Conservation (phyloP, 352 stramenopile species). For the Phytophthora aleatoria region DNA sequence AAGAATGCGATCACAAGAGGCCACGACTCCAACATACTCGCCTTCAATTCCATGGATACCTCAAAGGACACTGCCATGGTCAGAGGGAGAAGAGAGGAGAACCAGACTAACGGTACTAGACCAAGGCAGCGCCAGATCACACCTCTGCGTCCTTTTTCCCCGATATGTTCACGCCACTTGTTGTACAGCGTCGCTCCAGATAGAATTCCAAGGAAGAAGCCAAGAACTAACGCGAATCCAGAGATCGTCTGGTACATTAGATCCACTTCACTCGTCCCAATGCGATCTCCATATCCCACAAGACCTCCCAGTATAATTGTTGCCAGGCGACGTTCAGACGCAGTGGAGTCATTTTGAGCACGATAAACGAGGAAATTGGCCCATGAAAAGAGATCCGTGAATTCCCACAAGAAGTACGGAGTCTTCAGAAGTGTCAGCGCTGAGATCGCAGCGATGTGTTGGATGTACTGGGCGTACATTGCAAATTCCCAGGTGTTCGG, state of each 20-base stretch:
- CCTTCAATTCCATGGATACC: constrained; percentile 59
- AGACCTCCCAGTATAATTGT: constrained; percentile 52
- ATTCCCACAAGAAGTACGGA: constrained; percentile 64
- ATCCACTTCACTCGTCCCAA: constrained; percentile 44
- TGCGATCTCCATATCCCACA: constrained; percentile 54
- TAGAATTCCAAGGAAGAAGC: constrained; percentile 41
- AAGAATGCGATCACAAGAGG: constrained; percentile 35
- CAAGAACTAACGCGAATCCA: constrained; percentile 42
- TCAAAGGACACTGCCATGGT: constrained; percentile 55
- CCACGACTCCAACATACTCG: constrained; percentile 14
- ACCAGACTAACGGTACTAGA: constrained; percentile 56
- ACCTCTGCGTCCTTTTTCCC: constrained; percentile 24
- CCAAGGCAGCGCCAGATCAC: constrained; percentile 49
- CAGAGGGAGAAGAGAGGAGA: constrained; percentile 57
- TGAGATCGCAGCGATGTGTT: constrained; percentile 59
- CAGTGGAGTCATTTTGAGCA: constrained; percentile 12
- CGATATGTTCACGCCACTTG: constrained; percentile 10
- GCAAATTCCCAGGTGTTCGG: constrained; percentile 72
- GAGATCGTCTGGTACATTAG: constrained; percentile 34
- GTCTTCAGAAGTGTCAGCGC: constrained; percentile 57
- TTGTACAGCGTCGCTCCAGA: constrained; percentile 18
- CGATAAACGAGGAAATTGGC: constrained; percentile 50
- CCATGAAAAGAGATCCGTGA: constrained; percentile 66
- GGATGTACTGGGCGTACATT: constrained; percentile 53
- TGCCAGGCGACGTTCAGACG: constrained; percentile 36